These are phyloP conservation scores for Paspalum vaginatum DNA, from an alignment of 176 grass and related monocot species.

Conservation along the genomic window DNA sequence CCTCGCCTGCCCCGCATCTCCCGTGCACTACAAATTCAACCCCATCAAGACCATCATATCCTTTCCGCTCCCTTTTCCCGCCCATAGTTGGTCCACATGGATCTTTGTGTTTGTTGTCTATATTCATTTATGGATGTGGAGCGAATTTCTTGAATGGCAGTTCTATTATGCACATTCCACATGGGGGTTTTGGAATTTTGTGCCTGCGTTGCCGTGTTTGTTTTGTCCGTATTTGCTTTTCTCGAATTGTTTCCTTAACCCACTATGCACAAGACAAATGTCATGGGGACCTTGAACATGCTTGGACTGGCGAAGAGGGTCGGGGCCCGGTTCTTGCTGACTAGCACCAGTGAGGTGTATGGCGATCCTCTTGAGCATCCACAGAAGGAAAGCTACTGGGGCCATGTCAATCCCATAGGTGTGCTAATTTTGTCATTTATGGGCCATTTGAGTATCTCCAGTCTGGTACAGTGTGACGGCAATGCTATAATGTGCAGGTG, in stretches of 20 bases:
- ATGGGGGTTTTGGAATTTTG: not conserved
- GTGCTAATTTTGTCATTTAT: conserved; percentile 31
- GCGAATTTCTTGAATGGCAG: not conserved
- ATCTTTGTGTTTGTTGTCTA: not conserved
- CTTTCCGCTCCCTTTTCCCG: conserved; percentile 32
- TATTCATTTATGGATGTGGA: not conserved
- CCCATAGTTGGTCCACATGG: not conserved
- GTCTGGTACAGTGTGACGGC: not conserved
- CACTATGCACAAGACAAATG: conserved; percentile 86
- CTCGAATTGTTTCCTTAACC: conserved; percentile 51
- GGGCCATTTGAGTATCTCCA: not conserved
- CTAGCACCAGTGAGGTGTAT: conserved; percentile 94
- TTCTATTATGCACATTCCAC: not conserved
- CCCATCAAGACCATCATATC: conserved; percentile 99
- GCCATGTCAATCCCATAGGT: conserved; percentile 98
- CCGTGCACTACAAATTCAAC: conserved; percentile 95
- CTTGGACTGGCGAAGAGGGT: conserved; percentile 95
- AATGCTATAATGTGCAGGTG: conserved; percentile 48
- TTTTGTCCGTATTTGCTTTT: not conserved
- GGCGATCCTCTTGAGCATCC: conserved; percentile 96
- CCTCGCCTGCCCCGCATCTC: conserved; percentile 94
- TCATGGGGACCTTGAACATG: conserved; percentile 99
- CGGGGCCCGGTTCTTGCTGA: conserved; percentile 81
- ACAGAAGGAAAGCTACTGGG: conserved; percentile 96
- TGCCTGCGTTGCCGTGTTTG: conserved; percentile 18